Conservation (phyloP, 2,329 filamentous ascomycete species). For the Bipolaris victoriae region DNA sequence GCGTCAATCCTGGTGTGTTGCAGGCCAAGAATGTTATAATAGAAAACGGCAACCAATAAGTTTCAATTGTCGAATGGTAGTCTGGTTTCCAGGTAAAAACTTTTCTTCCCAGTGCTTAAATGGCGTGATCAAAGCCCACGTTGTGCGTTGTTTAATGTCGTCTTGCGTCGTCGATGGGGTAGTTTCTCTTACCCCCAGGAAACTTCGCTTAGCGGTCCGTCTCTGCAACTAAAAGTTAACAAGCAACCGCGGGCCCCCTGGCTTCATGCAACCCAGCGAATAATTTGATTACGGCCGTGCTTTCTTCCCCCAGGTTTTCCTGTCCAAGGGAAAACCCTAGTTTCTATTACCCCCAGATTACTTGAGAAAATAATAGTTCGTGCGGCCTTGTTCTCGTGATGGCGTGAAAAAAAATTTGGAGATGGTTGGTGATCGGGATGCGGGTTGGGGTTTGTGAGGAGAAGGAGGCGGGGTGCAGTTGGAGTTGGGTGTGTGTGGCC, state of each 20-base stretch:
- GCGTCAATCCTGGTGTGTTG: background rate
- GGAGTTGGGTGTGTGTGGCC: too few relatives aligned
- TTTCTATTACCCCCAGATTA: conserved; percentile 43
- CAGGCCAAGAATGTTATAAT: conserved; percentile 16
- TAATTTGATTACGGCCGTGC: conserved; percentile 18
- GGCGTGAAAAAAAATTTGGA: too few relatives aligned
- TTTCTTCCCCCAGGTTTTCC: conserved; percentile 12
- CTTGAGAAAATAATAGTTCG: conserved; percentile 21
- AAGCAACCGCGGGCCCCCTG: background rate
- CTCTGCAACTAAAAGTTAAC: conserved; percentile 9
- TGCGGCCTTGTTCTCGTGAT: background rate
- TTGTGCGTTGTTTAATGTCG: background rate
- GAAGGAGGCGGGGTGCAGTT: too few relatives aligned
- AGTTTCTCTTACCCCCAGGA: conserved; percentile 31
- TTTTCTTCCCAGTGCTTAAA: conserved; percentile 1
- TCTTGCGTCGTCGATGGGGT: background rate
- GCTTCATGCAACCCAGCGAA: conserved; percentile 19
- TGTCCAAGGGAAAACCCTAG: conserved; percentile 7
- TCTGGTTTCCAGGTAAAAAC: background rate
- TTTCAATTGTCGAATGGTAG: too few relatives aligned
- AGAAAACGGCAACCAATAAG: conserved; percentile 5
- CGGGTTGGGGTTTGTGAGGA: too few relatives aligned
- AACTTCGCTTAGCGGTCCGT: conserved; percentile 23
- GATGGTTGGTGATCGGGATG: too few relatives aligned
- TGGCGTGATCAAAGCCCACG: conserved; percentile 31